phyloP scores from a whole-genome alignment of 192 early-diverging fungal species.

The Glomus cerebriforme region DNA sequence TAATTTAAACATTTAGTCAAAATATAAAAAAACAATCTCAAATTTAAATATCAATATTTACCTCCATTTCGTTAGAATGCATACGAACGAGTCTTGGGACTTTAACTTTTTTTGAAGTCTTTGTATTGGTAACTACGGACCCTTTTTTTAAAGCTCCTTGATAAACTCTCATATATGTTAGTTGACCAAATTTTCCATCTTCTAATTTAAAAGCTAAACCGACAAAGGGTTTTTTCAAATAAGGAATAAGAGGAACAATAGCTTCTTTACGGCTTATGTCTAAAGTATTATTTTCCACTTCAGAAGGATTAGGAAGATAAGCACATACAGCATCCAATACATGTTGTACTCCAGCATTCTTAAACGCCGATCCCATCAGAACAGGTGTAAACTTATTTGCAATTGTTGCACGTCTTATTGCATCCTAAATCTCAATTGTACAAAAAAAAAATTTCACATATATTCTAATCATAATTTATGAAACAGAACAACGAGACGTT shows the following conservation, averaged over 20 bases:
- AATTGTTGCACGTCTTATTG: slow-evolving; percentile 80
- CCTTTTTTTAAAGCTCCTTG: slow-evolving; percentile 89
- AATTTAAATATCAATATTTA: background rate
- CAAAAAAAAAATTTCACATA: background rate
- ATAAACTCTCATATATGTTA: slow-evolving; percentile 97
- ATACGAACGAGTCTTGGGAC: slow-evolving; percentile 95
- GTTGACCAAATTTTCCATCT: slow-evolving; percentile 93
- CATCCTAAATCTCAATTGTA: slow-evolving; percentile 40
- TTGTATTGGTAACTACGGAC: slow-evolving; percentile 83
- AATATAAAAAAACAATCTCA: background rate
- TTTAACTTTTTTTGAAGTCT: slow-evolving; percentile 92
- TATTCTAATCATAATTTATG: background rate
- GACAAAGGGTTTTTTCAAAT: slow-evolving; percentile 74
- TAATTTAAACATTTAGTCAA: background rate
- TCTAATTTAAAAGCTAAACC: slow-evolving; percentile 90
- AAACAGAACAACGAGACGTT: background rate
- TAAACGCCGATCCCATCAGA: slow-evolving; percentile 83
- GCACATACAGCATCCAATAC: slow-evolving; percentile 70
- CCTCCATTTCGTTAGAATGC: slow-evolving; percentile 97
- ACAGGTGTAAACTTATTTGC: slow-evolving; percentile 81
- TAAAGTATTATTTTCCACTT: slow-evolving; percentile 74
- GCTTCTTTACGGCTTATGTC: slow-evolving; percentile 68
- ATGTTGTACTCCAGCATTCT: slow-evolving; percentile 81
- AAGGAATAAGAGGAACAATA: slow-evolving; percentile 59
- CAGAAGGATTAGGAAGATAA: slow-evolving; percentile 73